phyloP scores from a whole-genome alignment of 2,329 filamentous ascomycete species.

The Tolypocladium endophyticum region DNA sequence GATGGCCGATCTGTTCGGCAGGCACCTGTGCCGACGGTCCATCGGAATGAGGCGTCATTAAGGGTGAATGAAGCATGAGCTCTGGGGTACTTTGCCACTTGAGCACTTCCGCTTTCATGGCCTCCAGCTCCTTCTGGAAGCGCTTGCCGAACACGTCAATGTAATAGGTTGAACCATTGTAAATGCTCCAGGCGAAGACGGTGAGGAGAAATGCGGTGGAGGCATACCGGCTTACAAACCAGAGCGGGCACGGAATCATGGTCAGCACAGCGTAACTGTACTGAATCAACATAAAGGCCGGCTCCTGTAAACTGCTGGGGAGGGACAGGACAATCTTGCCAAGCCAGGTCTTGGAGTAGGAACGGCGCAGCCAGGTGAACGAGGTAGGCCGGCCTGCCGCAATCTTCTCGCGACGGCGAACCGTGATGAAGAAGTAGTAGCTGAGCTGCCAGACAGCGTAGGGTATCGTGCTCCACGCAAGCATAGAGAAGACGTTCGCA shows the following conservation, averaged over 20 bases:
- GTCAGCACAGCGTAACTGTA: constrained; percentile 84
- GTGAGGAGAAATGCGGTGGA: constrained; percentile 65
- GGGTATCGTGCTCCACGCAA: constrained; percentile 85
- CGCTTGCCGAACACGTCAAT: constrained; percentile 96
- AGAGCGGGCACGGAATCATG: constrained; percentile 88
- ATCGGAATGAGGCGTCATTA: constrained; percentile 19
- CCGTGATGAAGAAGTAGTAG: constrained; percentile 93
- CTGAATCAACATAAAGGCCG: constrained; percentile 93
- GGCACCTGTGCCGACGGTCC: constrained; percentile 4
- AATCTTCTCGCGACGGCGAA: constrained; percentile 91
- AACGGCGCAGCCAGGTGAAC: constrained; percentile 91
- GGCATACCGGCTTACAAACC: constrained; percentile 83
- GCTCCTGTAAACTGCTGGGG: constrained; percentile 67
- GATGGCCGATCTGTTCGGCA: constrained; percentile 6
- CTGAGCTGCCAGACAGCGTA: constrained; percentile 87
- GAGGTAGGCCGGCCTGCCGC: constrained; percentile 90
- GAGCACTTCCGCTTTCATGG: constrained; percentile 76
- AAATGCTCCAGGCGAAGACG: constrained; percentile 91
- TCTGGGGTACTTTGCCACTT: constrained; percentile 68
- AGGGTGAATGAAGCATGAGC: constrained; percentile 24
- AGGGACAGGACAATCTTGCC: constrained; percentile 75
- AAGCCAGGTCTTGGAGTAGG: constrained; percentile 82
- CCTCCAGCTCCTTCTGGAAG: constrained; percentile 92
- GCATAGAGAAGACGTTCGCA: constrained; percentile 68
- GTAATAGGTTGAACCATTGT: constrained; percentile 95